phyloP scores from a whole-genome alignment of 768 basidiomycete genomes.

The Mrakia hoshinonis region DNA sequence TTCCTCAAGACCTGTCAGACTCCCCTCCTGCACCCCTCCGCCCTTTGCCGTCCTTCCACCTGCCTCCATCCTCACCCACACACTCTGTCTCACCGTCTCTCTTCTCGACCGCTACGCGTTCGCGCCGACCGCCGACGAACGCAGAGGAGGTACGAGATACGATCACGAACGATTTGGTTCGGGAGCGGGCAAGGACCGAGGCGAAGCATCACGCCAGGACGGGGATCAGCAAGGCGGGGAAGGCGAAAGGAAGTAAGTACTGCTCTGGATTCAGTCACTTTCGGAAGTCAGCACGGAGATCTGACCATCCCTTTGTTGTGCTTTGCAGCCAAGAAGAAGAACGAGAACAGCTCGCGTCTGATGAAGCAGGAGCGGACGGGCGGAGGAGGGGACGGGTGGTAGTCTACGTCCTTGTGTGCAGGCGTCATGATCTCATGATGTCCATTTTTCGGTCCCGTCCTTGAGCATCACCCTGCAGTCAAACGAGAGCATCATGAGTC shows the following conservation, averaged over 20 bases:
- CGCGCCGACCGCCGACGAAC: not conserved
- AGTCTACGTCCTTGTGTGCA: no score
- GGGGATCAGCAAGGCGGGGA: constrained; percentile 50
- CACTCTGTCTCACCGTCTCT: constrained; percentile 8
- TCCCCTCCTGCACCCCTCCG: not conserved
- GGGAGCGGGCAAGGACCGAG: constrained; percentile 54
- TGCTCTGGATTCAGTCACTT: not conserved
- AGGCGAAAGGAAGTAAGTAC: constrained; percentile 57
- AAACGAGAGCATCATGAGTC: no score
- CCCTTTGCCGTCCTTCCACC: not conserved
- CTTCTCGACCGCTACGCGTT: not conserved
- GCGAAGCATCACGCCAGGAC: constrained; percentile 72
- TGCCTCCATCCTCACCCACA: not conserved
- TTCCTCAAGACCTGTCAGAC: not conserved
- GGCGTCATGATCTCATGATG: no score
- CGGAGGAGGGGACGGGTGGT: constrained; percentile 19
- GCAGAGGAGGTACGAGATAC: constrained; percentile 50
- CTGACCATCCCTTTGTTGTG: not conserved
- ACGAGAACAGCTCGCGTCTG: constrained; percentile 46
- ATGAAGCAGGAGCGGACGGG: constrained; percentile 29
- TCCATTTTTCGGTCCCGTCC: no score
- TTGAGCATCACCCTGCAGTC: no score
- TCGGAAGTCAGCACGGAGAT: no score
- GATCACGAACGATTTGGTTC: constrained; percentile 56
- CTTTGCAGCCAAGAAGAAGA: constrained; percentile 56